Percentiles rank a stretch among this genome's conserved stretches.
These are phyloP conservation scores for Brasenia schreberi DNA, from an alignment of 164 flowering plant species.

Conservation along the genomic window DNA sequence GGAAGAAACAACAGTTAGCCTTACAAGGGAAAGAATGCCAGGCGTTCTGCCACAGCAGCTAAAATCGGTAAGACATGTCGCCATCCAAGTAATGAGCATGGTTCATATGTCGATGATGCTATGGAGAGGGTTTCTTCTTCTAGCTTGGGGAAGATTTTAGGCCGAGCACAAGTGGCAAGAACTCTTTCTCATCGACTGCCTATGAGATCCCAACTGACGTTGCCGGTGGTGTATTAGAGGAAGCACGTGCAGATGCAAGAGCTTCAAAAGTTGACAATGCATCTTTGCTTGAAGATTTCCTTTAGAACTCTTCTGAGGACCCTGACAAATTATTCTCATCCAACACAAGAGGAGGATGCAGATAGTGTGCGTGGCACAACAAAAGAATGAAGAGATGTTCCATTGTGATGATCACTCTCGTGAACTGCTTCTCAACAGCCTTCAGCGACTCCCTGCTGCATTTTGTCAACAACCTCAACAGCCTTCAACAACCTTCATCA, in stretches of 20 bases:
- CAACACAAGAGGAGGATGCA: slow-evolving; percentile 30
- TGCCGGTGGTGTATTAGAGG: background rate
- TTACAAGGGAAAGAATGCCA: background rate
- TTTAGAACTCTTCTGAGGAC: background rate
- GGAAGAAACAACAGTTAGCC: background rate
- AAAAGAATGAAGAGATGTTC: too few species aligned
- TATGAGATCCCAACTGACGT: background rate
- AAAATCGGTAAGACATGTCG: background rate
- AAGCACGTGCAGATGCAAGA: background rate
- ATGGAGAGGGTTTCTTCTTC: slow-evolving; percentile 6
- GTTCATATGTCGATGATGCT: slow-evolving; percentile 3
- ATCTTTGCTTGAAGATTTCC: background rate
- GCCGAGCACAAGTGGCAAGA: background rate
- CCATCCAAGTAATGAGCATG: background rate
- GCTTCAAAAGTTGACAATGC: background rate
- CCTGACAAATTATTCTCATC: slow-evolving; percentile 19
- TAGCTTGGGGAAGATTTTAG: background rate
- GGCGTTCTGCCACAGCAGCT: slow-evolving; percentile 7
- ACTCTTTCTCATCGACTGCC: background rate
- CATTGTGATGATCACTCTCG: too few species aligned
- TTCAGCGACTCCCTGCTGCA: too few species aligned
- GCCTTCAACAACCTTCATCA: too few species aligned
- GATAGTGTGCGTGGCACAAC: too few species aligned
- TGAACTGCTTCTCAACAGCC: too few species aligned
- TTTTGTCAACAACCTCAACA: too few species aligned